A percentile compares a stretch with the other conserved stretches of the same genome.
Conservation (phyloP, 495 filamentous ascomycete species). For the Amniculicola lignicola region DNA sequence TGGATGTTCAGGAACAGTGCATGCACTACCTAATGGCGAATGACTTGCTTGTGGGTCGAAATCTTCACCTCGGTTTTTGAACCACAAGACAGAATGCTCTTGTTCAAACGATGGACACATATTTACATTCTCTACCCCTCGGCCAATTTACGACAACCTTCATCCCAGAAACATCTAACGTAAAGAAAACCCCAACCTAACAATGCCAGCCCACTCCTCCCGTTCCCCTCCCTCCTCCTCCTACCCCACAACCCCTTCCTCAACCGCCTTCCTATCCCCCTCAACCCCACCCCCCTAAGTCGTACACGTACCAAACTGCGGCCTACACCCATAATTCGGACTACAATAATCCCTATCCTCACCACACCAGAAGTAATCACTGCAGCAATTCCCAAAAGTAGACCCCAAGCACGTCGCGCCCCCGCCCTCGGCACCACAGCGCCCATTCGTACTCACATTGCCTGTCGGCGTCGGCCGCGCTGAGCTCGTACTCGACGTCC, state of each 20-base stretch:
- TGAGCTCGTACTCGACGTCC: not conserved
- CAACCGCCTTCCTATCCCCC: slow-evolving; percentile 43
- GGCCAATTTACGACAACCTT: slow-evolving; percentile 65
- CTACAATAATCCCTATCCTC: slow-evolving; percentile 19
- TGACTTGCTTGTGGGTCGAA: too few species aligned
- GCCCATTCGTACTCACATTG: slow-evolving; percentile 22
- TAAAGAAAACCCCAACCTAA: too few species aligned
- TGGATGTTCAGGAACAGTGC: too few species aligned
- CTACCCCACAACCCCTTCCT: not conserved
- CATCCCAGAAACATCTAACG: too few species aligned
- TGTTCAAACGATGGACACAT: too few species aligned
- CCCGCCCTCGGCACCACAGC: slow-evolving; percentile 24
- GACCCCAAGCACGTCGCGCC: slow-evolving; percentile 11
- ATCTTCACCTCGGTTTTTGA: too few species aligned
- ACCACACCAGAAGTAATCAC: slow-evolving; percentile 19
- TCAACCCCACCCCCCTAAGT: too few species aligned
- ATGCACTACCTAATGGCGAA: too few species aligned
- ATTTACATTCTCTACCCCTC: slow-evolving; percentile 66
- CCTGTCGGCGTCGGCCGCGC: slow-evolving; percentile 17
- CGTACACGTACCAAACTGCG: slow-evolving; percentile 14
- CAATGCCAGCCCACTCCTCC: too few species aligned
- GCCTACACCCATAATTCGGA: slow-evolving; percentile 12
- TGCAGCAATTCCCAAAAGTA: slow-evolving; percentile 26
- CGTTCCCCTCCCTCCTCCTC: too few species aligned
- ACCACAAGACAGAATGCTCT: too few species aligned